phyloP scores from a whole-genome alignment of 768 basidiomycete genomes.

The Russula ochroleuca region DNA sequence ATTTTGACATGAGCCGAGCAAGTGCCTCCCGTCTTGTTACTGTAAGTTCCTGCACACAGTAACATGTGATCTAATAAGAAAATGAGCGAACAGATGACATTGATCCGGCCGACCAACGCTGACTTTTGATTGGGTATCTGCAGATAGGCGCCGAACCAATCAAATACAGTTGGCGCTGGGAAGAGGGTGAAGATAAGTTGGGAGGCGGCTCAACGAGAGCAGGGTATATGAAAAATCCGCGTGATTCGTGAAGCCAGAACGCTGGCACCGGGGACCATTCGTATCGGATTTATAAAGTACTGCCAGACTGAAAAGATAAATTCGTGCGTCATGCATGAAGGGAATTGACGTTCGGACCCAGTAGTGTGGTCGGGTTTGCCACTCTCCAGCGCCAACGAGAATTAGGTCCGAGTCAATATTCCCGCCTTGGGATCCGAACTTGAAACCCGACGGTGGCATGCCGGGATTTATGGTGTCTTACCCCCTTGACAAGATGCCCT shows the following conservation, averaged over 20 bases:
- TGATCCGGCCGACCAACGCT: background rate
- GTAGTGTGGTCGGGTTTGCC: background rate
- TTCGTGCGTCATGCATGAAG: background rate
- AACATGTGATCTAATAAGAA: background rate
- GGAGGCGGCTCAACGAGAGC: background rate
- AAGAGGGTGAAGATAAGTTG: too few relatives aligned
- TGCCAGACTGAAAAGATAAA: background rate
- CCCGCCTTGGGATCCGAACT: background rate
- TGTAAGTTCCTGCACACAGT: background rate
- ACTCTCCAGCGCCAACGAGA: background rate
- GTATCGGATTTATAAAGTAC: background rate
- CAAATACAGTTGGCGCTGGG: too few relatives aligned
- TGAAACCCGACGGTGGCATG: background rate
- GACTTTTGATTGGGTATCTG: background rate
- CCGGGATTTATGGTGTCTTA: too few relatives aligned
- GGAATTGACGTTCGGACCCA: background rate
- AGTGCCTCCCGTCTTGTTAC: background rate
- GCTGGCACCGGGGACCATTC: background rate
- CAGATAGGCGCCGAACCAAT: background rate
- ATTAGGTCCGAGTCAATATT: background rate
- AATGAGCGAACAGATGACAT: background rate
- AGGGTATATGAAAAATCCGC: background rate
- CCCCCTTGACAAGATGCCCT: too few relatives aligned
- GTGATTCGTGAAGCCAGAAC: too few relatives aligned
- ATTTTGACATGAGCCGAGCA: background rate